Base-by-base conservation (phyloP, 1,139 yeast genomes). In the Ogataea hybrid region DNA sequence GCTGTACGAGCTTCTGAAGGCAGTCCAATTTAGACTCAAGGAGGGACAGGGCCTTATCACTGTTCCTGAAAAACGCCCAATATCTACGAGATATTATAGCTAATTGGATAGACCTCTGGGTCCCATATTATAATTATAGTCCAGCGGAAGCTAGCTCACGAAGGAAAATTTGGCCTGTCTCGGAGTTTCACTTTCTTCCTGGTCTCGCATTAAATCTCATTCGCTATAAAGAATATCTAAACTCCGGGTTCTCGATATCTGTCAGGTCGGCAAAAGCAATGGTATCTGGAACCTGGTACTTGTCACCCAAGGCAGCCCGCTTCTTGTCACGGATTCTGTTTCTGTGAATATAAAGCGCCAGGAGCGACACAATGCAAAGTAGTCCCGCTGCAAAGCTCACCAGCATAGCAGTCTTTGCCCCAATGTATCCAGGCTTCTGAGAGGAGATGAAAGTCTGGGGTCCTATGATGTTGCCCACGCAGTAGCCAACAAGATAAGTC, bases 391-490 rank as follows among this genome's bases (percentile, higher is more conserved):
- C 20, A 12, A 23, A 23, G 27, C 27, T 23, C 5, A 23, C 27
- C 12, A 23, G 27, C 27, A 23, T 10, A 10, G 27, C 27, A 5
- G 27, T 23, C 12, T 23, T 23, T 12, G 27, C 27, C 27, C 27
- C 27, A 10, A 23, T 6, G 27, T 23, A 23, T 6, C 12, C 27
- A 1, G 27, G 27, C 12, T 23, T 23, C 27, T 23, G 27, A 10
- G 17, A 15, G 2, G 31, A 28, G 18, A 12, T 28, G 11, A 28
- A 81, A 82, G 36, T 82, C 57, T 81, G 87, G 2, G 90, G 88
- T 0, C 89, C 90, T 31, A 77, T 69, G 39, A 82, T 67, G 52
- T 82, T 82, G 21, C 90, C 86, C 18, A 76, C 73, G 49, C 84
- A 78, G 27, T 46, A 49, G 8, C 53, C 58, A 35, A 82, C 67